phyloP scores from a whole-genome alignment of 2,329 filamentous ascomycete genomes.

The Sporothrix curviconia region DNA sequence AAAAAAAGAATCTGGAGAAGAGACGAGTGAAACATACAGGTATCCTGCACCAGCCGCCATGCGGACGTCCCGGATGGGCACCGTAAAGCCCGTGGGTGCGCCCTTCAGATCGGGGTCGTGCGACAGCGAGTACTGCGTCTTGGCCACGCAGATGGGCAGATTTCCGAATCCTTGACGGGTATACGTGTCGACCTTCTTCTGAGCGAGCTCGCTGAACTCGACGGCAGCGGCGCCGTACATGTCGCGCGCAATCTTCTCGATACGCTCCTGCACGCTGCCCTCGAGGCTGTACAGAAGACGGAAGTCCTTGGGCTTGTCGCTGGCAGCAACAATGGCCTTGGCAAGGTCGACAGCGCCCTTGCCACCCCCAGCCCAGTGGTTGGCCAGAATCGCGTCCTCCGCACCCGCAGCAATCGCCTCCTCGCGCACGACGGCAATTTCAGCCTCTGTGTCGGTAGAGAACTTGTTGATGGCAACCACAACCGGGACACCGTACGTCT shows the following conservation, averaged over 20 bases:
- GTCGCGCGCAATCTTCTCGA: constrained; percentile 78
- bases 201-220: constrained; percentile 87
- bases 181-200: constrained; percentile 95
- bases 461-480: constrained; percentile 98
- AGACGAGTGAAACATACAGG: constrained; percentile 61
- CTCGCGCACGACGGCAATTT: constrained; percentile 81
- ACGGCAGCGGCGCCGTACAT: constrained; percentile 93
- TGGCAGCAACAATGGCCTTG: constrained; percentile 75
- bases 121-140: constrained; percentile 95
- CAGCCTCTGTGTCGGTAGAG: constrained; percentile 85
- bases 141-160: constrained; percentile 91
- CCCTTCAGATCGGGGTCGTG: constrained; percentile 93
- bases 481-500: constrained; percentile 82
- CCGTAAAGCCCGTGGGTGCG: constrained; percentile 86
- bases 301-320: constrained; percentile 78
- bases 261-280: constrained; percentile 72
- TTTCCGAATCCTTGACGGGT: constrained; percentile 86
- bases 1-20: too few species aligned
- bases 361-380: constrained; percentile 96
- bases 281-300: constrained; percentile 79
- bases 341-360: constrained; percentile 84
- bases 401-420: constrained; percentile 88
- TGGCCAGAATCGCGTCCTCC: constrained; percentile 85
- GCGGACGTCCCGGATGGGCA: constrained; percentile 88
- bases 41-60: constrained; percentile 94